Evolutionary conservation across 352 stramenopile genomes (phyloP).

Genomic region (Phytophthora litchii): DNA sequence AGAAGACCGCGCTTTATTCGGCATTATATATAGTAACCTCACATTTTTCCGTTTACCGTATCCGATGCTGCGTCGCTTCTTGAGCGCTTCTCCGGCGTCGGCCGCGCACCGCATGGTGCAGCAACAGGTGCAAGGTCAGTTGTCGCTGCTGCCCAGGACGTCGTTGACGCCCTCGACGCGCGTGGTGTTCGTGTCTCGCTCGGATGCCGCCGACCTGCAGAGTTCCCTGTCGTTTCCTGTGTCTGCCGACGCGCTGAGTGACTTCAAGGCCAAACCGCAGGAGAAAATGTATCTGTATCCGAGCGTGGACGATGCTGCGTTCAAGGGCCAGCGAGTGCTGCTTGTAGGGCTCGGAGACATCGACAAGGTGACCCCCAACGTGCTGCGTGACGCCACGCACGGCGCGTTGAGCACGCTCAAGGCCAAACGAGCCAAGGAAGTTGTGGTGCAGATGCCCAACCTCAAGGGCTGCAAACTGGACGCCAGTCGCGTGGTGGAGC

Average conservation of each 20-base stretch:
- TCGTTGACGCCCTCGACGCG: slow-evolving; percentile 39
- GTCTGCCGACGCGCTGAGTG: slow-evolving; percentile 59
- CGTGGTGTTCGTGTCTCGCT: slow-evolving; percentile 61
- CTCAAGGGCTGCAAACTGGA: slow-evolving; percentile 39
- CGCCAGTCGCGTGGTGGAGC: slow-evolving; percentile 57
- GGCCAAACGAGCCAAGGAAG: slow-evolving; percentile 55
- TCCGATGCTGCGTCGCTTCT: slow-evolving; percentile 52
- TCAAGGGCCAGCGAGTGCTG: slow-evolving; percentile 60
- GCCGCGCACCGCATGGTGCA: slow-evolving; percentile 64
- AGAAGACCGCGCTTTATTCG: too few relatives aligned
- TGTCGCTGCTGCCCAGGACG: slow-evolving; percentile 41
- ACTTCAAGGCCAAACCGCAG: slow-evolving; percentile 71
- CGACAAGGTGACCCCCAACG: slow-evolving; percentile 65
- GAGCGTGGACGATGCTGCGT: slow-evolving; percentile 38
- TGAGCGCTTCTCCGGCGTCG: slow-evolving; percentile 38
- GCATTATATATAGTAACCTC: too few relatives aligned
- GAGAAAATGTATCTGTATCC: slow-evolving; percentile 82
- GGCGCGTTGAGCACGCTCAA: slow-evolving; percentile 57
- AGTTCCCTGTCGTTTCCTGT: slow-evolving; percentile 66
- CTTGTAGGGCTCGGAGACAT: slow-evolving; percentile 77
- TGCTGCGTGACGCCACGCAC: slow-evolving; percentile 74
- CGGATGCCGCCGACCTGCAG: slow-evolving; percentile 33
- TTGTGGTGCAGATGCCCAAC: slow-evolving; percentile 59
- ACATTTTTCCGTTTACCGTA: too few relatives aligned
- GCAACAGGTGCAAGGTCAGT: slow-evolving; percentile 60